These are phyloP conservation scores for Thraustochytrium striatum DNA, from an alignment of 352 stramenopile genomes.

Conservation along the genomic window DNA sequence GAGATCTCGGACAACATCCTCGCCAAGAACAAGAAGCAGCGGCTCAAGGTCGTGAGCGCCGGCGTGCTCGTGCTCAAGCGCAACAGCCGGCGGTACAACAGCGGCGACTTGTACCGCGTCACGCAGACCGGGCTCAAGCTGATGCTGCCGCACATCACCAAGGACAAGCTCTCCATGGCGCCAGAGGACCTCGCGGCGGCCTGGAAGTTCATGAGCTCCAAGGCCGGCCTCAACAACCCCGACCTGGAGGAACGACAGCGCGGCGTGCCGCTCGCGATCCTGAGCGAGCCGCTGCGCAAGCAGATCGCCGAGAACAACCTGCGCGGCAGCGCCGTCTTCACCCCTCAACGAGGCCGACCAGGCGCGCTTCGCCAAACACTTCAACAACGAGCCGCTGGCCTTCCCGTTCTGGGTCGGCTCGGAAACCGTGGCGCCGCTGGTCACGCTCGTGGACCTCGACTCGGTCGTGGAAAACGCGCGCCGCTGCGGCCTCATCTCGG, in stretches of 20 bases:
- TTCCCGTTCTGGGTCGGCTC: background rate
- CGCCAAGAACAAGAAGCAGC: background rate
- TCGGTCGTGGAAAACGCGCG: background rate
- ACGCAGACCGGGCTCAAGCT: slow-evolving; percentile 8
- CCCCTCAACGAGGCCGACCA: background rate
- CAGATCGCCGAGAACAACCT: background rate
- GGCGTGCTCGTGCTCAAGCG: slow-evolving; percentile 24
- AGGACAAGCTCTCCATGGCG: slow-evolving; percentile 11
- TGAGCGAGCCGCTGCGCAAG: background rate
- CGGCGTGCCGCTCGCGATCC: background rate
- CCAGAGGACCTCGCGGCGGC: slow-evolving; percentile 1
- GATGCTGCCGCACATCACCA: background rate
- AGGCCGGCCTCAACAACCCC: slow-evolving; percentile 2
- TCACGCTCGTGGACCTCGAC: background rate
- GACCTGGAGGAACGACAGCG: background rate
- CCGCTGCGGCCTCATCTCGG: background rate
- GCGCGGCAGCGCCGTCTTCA: background rate
- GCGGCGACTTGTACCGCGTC: background rate
- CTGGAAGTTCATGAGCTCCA: slow-evolving; percentile 2
- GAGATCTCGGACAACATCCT: background rate
- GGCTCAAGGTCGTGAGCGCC: background rate
- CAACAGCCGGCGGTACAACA: background rate
- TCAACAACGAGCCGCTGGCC: background rate
- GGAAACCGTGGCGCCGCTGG: background rate
- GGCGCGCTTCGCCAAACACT: background rate